Evolutionary conservation across 2,329 filamentous ascomycete genomes (phyloP), one percentile per base, ranked within the genome.

Genomic region (Drechslerella coelobrocha): DNA sequence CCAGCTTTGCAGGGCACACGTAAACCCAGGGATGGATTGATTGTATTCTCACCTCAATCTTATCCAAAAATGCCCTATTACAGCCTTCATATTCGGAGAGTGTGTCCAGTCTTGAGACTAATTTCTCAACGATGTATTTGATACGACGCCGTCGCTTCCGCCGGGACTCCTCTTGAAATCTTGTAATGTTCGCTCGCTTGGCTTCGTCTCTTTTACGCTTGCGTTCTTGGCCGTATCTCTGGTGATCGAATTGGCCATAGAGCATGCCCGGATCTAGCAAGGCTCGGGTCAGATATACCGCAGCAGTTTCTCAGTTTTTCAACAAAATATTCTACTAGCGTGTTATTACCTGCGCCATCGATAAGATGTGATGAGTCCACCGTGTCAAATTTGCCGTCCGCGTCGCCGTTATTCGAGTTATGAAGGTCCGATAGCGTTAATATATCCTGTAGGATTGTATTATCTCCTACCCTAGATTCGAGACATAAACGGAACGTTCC

Each of bases 381-480:
- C 19, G 29, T 54, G 23, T 21, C 12, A 7, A 50, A 53, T 26
- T 21, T 21, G 12, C 19, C n/a, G 0, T 39, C 34, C 9, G 9
- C 3, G 21, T 34, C 27, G 19, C 27, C 6, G 2, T 10, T 23
- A 5, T 56, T 29, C 2, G 41, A 53, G 27, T 54, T 47, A 17
- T 66, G 54, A 21, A 66, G 48, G 23, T 66, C 48, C 9, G 61
- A 31, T 2, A 66, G 54, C 14, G 47, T 26, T 9, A 66, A 48
- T 14, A 66, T 66, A 37, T 66, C 61, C 39, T 59, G 54, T 17
- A 66, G 54, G 37, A 66, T 66, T 9, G 61, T 66, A 37, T 60
- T 66, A 48, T 66, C 61, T 29, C 61, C 61, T 7, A 66, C 48
- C 61, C 61, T 66, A 45, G 8, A 6, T 52, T 19, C 1, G 6